Percentiles rank a stretch among this genome's conserved stretches.
Evolutionary conservation across 2,329 filamentous ascomycete species (phyloP).

Genomic region (Diplocarpon mali): DNA sequence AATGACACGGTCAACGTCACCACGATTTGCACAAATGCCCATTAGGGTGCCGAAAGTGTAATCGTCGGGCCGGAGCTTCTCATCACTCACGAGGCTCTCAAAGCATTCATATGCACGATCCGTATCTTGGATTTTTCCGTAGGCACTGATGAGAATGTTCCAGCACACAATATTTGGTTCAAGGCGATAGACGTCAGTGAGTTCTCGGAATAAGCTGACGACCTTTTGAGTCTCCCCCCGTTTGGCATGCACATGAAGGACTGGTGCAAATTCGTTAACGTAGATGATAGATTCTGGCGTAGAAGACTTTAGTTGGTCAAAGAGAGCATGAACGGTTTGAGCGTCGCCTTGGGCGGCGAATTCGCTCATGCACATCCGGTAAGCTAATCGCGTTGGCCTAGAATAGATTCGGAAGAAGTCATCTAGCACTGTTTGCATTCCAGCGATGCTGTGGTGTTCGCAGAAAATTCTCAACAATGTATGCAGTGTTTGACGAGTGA

Average conservation of each 20-base stretch:
- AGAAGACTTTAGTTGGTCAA: constrained; percentile 27
- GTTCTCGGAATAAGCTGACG: constrained; percentile 49
- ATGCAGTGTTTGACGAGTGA: constrained; percentile 20
- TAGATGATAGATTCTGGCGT: constrained; percentile 1
- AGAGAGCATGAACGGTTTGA: constrained; percentile 32
- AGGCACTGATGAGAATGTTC: constrained; percentile 68
- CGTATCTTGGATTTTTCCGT: constrained; percentile 55
- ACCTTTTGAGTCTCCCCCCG: constrained; percentile 52
- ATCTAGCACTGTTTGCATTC: constrained; percentile 29
- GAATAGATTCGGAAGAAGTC: constrained; percentile 27
- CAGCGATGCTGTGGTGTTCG: constrained; percentile 23
- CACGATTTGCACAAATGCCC: constrained; percentile 56
- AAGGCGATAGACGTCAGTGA: constrained; percentile 43
- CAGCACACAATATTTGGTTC: constrained; percentile 50
- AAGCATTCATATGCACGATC: constrained; percentile 56
- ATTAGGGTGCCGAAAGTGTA: constrained; percentile 65
- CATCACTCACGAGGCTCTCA: constrained; percentile 40
- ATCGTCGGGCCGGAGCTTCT: constrained; percentile 41
- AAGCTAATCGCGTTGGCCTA: constrained; percentile 23
- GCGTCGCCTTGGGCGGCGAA: constrained; percentile 37
- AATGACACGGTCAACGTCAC: constrained; percentile 61
- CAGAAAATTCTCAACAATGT: constrained; percentile 26
- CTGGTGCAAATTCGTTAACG: constrained; percentile 34
- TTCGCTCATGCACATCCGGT: constrained; percentile 28
- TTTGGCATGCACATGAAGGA: constrained; percentile 62